Conservation (phyloP, 306 rosid species). For the Elaeagnus macrophylla region DNA sequence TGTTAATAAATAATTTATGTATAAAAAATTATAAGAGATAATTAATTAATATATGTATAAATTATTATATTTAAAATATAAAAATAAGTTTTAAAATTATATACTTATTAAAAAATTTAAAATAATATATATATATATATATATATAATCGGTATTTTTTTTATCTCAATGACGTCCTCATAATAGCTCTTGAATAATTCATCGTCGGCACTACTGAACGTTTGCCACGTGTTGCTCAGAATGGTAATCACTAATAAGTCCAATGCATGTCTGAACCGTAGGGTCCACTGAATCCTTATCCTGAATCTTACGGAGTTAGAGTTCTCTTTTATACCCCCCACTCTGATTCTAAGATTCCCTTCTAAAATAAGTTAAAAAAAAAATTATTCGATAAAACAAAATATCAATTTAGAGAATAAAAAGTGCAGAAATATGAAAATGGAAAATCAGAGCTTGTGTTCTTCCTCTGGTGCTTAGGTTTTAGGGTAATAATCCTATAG, state of each 20-base stretch:
- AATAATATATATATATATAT: no score
- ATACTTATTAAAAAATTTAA: no score
- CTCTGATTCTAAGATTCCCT: not conserved
- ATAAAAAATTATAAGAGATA: no score
- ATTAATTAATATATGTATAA: no score
- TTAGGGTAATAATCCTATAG: no score
- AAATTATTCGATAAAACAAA: not conserved
- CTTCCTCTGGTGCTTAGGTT: not conserved
- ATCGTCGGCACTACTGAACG: slow-evolving; percentile 2
- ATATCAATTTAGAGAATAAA: not conserved
- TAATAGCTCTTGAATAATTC: no score
- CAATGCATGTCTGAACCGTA: not conserved
- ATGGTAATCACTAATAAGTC: not conserved
- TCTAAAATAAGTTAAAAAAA: not conserved
- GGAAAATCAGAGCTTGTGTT: not conserved
- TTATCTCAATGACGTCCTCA: no score
- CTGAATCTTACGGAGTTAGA: not conserved
- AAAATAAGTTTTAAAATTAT: no score
- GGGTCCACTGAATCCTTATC: slow-evolving; percentile 23
- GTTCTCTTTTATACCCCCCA: no score
- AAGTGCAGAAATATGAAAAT: not conserved
- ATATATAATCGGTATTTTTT: no score
- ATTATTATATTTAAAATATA: no score
- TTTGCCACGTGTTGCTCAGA: not conserved
- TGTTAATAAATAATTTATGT: no score